A percentile compares a stretch with the other conserved stretches of the same genome.
Conservation (phyloP, 495 filamentous ascomycete species). For the Tuber calosporum region DNA sequence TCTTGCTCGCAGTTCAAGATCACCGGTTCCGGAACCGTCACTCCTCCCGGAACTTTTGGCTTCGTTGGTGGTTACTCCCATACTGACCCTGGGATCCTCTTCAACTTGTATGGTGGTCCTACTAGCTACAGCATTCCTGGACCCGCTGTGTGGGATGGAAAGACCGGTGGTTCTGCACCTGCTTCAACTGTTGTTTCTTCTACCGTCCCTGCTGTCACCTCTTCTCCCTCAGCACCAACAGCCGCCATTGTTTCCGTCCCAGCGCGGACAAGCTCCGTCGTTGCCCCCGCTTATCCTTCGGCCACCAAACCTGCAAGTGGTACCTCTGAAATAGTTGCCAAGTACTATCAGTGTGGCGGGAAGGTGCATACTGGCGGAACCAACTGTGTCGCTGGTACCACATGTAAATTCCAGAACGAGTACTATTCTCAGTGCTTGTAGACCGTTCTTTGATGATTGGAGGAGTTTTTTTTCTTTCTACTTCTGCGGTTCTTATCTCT, state of each 20-base stretch:
- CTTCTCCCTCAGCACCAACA: background rate
- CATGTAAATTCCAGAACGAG: constrained; percentile 42
- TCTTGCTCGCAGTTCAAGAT: constrained; percentile 50
- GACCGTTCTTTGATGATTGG: background rate
- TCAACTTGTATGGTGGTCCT: constrained; percentile 45
- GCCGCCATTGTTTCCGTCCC: constrained; percentile 11
- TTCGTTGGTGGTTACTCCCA: constrained; percentile 47
- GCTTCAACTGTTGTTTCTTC: background rate
- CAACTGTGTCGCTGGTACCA: constrained; percentile 41
- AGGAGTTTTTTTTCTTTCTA: background rate
- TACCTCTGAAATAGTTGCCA: constrained; percentile 8
- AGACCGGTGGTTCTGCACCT: background rate
- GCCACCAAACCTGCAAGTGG: constrained; percentile 37
- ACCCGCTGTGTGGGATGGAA: constrained; percentile 43
- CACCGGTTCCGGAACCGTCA: constrained; percentile 41
- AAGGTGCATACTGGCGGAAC: constrained; percentile 39
- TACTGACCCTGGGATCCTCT: constrained; percentile 49
- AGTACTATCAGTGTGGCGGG: constrained; percentile 45
- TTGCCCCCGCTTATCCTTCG: constrained; percentile 43
- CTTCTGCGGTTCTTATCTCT: background rate
- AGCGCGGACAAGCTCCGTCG: constrained; percentile 42
- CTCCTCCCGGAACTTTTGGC: constrained; percentile 32
- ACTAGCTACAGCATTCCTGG: constrained; percentile 47
- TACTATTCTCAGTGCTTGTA: constrained; percentile 46
- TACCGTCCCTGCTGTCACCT: background rate